Percentiles rank a stretch among this genome's conserved stretches.
These are phyloP conservation scores for Clavispora asparagi DNA, from an alignment of 805 yeast genomes.

Conservation along the genomic window DNA sequence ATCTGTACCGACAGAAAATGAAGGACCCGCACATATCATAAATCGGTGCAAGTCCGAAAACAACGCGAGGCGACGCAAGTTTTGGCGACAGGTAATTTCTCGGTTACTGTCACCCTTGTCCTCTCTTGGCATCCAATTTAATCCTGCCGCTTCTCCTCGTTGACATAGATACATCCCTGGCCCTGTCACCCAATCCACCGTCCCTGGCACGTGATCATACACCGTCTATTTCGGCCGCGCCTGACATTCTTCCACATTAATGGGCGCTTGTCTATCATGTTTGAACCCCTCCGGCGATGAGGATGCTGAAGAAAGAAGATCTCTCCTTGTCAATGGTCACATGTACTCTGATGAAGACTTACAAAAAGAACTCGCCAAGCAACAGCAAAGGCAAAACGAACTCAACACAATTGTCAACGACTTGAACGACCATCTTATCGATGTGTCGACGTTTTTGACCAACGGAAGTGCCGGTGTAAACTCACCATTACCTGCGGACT, in stretches of 20 bases:
- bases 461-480: conserved; percentile 4
- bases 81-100: too few relatives aligned
- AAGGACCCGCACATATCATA: too few relatives aligned
- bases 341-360: conserved; percentile 26
- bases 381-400: conserved; percentile 43
- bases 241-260: conserved; percentile 9
- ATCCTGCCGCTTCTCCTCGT: too few relatives aligned
- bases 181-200: too few relatives aligned
- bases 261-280: conserved; percentile 50
- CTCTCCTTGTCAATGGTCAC: conserved; percentile 24
- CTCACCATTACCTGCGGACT: neutral
- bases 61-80: too few relatives aligned
- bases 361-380: conserved; percentile 35
- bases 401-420: conserved; percentile 43
- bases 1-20: neutral
- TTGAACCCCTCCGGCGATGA: conserved; percentile 31
- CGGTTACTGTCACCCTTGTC: too few relatives aligned
- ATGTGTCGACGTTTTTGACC: conserved; percentile 29
- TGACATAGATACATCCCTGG: too few relatives aligned
- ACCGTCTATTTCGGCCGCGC: neutral
- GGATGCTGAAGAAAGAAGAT: conserved; percentile 36
- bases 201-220: neutral
- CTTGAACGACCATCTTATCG: conserved; percentile 28
- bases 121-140: too few relatives aligned
- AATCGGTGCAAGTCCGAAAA: neutral